phyloP scores from a whole-genome alignment of 305 asterid genomes.

The Rubia balearica region DNA sequence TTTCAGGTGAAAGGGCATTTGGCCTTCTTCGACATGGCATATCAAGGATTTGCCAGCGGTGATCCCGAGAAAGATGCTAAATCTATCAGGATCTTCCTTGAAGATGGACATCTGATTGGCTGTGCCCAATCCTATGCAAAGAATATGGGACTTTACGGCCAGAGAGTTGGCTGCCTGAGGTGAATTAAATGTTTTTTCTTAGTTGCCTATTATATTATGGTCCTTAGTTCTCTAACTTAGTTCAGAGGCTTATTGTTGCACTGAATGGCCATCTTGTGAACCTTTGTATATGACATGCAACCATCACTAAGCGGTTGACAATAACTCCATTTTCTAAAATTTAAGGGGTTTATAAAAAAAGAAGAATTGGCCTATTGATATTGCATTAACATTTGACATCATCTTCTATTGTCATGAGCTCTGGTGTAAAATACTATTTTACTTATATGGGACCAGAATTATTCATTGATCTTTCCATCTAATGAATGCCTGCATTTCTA shows the following conservation, averaged over 20 bases:
- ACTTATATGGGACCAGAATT: not conserved
- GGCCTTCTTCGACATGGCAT: slow-evolving; percentile 97
- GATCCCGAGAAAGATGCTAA: slow-evolving; percentile 94
- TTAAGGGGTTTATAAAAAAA: not conserved
- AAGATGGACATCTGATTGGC: slow-evolving; percentile 91
- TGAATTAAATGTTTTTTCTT: slow-evolving; percentile 16
- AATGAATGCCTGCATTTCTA: slow-evolving; percentile 13
- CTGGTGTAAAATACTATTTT: not conserved
- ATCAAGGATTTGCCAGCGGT: slow-evolving; percentile 99
- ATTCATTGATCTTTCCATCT: not conserved
- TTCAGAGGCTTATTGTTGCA: not conserved
- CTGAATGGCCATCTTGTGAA: not conserved
- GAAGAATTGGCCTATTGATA: not conserved
- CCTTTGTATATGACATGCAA: not conserved
- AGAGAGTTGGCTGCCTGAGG: slow-evolving; percentile 98
- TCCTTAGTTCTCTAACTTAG: not conserved
- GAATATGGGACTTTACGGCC: slow-evolving; percentile 98
- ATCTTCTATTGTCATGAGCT: not conserved
- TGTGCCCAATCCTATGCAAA: slow-evolving; percentile 98
- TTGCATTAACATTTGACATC: not conserved
- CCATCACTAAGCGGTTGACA: not conserved
- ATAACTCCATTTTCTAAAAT: not conserved
- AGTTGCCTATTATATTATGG: not conserved
- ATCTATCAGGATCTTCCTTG: slow-evolving; percentile 84
- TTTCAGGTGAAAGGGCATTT: slow-evolving; percentile 82